Conservation (phyloP, 2,329 filamentous ascomycete genomes). For the Fusarium siculi region DNA sequence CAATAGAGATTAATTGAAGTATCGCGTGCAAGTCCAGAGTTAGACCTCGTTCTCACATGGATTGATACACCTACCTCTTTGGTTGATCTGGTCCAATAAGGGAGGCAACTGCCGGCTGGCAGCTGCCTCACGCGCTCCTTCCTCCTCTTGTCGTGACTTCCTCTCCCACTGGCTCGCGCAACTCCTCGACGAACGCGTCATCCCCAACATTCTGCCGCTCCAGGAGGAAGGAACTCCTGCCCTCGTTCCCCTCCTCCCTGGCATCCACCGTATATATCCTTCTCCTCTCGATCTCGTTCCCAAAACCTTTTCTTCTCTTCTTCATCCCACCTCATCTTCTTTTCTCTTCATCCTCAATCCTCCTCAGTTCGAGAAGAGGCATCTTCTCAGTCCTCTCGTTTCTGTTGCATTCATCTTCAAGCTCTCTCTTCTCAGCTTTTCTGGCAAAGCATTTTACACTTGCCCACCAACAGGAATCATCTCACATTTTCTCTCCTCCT, state of each 20-base stretch:
- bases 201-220: constrained; percentile 26
- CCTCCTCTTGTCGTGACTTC: constrained; percentile 19
- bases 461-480: background rate
- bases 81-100: background rate
- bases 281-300: constrained; percentile 1
- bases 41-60: background rate
- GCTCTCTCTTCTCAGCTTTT: constrained; percentile 2
- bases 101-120: background rate
- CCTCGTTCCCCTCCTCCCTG: background rate
- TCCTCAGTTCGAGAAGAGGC: constrained; percentile 18
- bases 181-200: constrained; percentile 27
- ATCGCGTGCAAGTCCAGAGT: background rate
- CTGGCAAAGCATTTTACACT: constrained; percentile 20
- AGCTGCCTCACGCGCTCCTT: constrained; percentile 20
- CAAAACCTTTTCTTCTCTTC: constrained; percentile 17
- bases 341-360: constrained; percentile 29
- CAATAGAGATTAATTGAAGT: background rate
- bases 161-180: background rate
- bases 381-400: constrained; percentile 31
- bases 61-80: background rate
- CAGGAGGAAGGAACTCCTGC: constrained; percentile 36
- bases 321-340: constrained; percentile 21
- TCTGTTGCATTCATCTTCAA: constrained; percentile 27
- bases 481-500: background rate
- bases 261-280: constrained; percentile 12